Percentiles rank a stretch among this genome's conserved stretches.
These are phyloP conservation scores for Aspergillus sclerotiicarbonarius DNA, from an alignment of 495 filamentous ascomycete species.

Conservation along the genomic window DNA sequence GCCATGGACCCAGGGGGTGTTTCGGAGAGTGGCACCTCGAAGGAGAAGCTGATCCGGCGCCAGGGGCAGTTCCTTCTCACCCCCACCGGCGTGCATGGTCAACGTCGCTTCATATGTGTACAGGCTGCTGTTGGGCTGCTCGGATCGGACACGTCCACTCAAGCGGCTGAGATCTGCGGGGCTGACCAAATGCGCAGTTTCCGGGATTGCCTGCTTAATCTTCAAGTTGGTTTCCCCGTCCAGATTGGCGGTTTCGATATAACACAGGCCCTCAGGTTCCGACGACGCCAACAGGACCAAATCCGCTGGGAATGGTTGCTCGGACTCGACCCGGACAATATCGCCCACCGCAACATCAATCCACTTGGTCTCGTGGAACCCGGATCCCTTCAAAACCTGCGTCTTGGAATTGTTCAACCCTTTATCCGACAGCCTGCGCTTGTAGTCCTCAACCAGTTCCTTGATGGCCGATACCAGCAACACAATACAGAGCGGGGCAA, in stretches of 20 bases:
- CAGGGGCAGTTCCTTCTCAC: constrained; percentile 88
- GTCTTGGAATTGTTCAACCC: constrained; percentile 87
- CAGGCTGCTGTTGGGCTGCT: constrained; percentile 97
- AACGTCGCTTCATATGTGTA: constrained; percentile 98
- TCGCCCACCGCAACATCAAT: constrained; percentile 92
- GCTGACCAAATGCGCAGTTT: constrained; percentile 85
- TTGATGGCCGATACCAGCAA: constrained; percentile 91
- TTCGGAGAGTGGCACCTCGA: constrained; percentile 89
- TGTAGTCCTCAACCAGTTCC: constrained; percentile 91
- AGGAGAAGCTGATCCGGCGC: constrained; percentile 83
- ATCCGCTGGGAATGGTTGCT: constrained; percentile 95
- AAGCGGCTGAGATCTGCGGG: constrained; percentile 82
- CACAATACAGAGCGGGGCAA: constrained; percentile 86
- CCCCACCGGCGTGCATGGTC: constrained; percentile 88
- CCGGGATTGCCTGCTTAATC: constrained; percentile 96
- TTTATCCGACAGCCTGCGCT: constrained; percentile 82
- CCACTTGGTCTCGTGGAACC: constrained; percentile 87
- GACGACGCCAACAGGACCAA: constrained; percentile 89
- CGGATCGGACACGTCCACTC: constrained; percentile 82
- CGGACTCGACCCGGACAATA: constrained; percentile 90
- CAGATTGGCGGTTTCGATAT: constrained; percentile 98
- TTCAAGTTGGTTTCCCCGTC: constrained; percentile 99
- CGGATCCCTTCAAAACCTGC: constrained; percentile 76
- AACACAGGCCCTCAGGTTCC: constrained; percentile 96
- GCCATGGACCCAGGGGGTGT: constrained; percentile 97